Conservation (phyloP, 495 filamentous ascomycete species). For the Parathielavia appendiculata region DNA sequence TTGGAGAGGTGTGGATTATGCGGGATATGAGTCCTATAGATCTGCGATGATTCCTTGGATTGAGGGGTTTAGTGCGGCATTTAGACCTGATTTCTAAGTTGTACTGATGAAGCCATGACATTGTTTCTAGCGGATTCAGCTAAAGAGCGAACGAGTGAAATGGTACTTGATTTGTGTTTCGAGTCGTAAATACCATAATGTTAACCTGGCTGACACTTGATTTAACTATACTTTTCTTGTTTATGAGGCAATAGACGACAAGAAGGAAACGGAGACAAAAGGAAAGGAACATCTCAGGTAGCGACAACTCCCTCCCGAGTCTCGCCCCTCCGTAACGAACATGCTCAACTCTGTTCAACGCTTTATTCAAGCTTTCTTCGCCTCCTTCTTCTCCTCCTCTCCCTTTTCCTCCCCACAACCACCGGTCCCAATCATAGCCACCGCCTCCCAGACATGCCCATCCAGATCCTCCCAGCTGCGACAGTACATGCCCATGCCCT, state of each 20-base stretch:
- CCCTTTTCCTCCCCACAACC: neutral
- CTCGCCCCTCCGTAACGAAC: too few species aligned
- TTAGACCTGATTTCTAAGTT: neutral
- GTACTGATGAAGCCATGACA: neutral
- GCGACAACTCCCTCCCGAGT: neutral
- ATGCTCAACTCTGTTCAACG: too few species aligned
- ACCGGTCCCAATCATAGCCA: conserved; percentile 10
- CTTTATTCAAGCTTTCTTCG: too few species aligned
- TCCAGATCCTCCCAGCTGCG: conserved; percentile 25
- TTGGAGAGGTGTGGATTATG: conserved; percentile 55
- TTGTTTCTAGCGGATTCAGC: neutral
- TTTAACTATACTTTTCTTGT: too few species aligned
- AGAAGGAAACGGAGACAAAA: too few species aligned
- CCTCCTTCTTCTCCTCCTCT: neutral
- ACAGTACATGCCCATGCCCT: conserved; percentile 21
- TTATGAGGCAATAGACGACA: too few species aligned
- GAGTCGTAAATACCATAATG: too few species aligned
- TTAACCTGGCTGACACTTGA: too few species aligned
- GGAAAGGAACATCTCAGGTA: too few species aligned
- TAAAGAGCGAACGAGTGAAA: neutral
- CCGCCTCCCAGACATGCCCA: conserved; percentile 26
- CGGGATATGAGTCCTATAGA: conserved; percentile 9
- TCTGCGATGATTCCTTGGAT: neutral
- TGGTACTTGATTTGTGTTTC: too few species aligned
- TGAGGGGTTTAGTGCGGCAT: neutral